Evolutionary conservation across 139 green algal species (phyloP).

Genomic region (Micromonas pusilla): DNA sequence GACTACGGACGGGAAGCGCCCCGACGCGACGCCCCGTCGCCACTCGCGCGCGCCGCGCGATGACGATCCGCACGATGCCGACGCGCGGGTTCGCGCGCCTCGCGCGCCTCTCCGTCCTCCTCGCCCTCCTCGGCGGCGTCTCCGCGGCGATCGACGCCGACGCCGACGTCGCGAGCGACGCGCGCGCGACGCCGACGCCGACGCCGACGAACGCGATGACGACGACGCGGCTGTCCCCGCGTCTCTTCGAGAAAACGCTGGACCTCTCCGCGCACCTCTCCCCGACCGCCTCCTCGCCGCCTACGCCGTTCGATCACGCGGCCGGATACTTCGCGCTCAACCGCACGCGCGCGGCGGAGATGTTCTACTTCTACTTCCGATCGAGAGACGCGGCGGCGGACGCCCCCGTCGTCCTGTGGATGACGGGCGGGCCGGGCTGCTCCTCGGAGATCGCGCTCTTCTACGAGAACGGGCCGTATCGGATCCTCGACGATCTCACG

Average conservation of each 20-base stretch:
- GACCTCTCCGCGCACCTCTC: neutral
- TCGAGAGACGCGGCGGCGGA: neutral
- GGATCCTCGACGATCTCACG: slow-evolving; percentile 46
- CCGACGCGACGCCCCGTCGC: too few species aligned
- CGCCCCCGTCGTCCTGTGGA: slow-evolving; percentile 60
- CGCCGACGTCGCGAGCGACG: too few species aligned
- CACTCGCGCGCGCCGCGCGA: too few species aligned
- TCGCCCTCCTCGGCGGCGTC: too few species aligned
- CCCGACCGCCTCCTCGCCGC: slow-evolving; percentile 16
- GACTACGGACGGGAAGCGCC: too few species aligned
- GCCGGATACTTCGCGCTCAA: slow-evolving; percentile 30
- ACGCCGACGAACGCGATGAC: too few species aligned
- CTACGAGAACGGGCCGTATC: slow-evolving; percentile 77
- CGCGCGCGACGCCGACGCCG: too few species aligned
- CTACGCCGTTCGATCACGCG: slow-evolving; percentile 5
- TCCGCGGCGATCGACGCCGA: too few species aligned
- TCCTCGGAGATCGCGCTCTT: slow-evolving; percentile 76
- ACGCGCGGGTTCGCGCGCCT: too few species aligned
- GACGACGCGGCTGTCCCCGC: too few species aligned
- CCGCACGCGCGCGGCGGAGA: slow-evolving; percentile 44
- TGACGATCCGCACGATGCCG: too few species aligned
- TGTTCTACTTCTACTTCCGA: slow-evolving; percentile 87
- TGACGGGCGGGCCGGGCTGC: slow-evolving; percentile 87
- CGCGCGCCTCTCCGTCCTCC: too few species aligned
- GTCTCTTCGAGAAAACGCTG: neutral